These are phyloP conservation scores for Lactifluus volemus DNA, from an alignment of 768 basidiomycete genomes.

Conservation along the genomic window DNA sequence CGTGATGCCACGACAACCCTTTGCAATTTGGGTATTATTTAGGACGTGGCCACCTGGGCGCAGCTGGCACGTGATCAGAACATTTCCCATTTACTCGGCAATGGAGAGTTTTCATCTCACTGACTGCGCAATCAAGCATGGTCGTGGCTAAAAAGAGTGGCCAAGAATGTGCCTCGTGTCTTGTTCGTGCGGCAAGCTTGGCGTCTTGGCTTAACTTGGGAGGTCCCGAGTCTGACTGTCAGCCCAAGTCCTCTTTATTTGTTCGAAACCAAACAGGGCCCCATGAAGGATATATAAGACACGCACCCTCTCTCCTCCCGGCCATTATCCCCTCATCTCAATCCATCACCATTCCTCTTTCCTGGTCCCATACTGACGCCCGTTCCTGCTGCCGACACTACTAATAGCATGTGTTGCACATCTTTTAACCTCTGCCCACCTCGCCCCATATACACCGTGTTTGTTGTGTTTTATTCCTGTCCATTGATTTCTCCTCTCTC, in stretches of 20 bases:
- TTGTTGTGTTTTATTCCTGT: not conserved
- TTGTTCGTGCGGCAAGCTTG: not conserved
- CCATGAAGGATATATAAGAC: conserved; percentile 17
- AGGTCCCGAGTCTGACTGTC: not conserved
- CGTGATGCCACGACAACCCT: not conserved
- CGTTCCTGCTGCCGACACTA: not conserved
- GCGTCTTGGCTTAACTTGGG: not conserved
- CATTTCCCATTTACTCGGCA: not conserved
- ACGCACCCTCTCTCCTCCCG: conserved; percentile 2
- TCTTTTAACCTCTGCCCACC: not conserved
- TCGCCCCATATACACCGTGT: not conserved
- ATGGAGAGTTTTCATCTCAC: not conserved
- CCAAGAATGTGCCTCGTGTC: not conserved
- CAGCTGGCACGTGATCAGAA: conserved; percentile 10
- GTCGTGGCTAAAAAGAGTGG: not conserved
- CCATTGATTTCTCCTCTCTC: not conserved
- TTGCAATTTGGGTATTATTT: not conserved
- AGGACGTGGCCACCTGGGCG: not conserved
- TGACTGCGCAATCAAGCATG: conserved; percentile 8
- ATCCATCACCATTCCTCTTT: not conserved
- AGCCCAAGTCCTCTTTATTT: conserved; percentile 8
- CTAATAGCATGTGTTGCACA: not conserved
- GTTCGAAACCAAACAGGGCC: conserved; percentile 15
- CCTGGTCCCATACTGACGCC: not conserved
- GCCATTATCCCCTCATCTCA: not conserved